Evolutionary conservation across 257 asterid species (phyloP).

Genomic region (Plantago major): DNA sequence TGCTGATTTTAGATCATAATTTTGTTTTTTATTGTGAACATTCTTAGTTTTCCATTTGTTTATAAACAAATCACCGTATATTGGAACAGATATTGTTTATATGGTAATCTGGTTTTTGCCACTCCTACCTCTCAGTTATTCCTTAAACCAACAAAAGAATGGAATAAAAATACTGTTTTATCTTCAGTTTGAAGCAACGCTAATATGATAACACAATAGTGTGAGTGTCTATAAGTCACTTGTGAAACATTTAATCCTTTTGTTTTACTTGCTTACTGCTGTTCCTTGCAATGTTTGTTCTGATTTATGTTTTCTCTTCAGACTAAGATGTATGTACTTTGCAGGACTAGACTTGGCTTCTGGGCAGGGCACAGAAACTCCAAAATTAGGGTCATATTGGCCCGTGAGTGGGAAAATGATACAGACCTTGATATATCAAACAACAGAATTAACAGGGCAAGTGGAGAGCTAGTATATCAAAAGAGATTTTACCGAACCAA

Average conservation of each 20-base stretch:
- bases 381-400: constrained; percentile 86
- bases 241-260: neutral
- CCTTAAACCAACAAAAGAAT: neutral
- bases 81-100: no score
- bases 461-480: constrained; percentile 84
- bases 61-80: neutral
- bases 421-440: constrained; percentile 85
- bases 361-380: constrained; percentile 99
- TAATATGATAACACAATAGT: neutral
- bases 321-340: constrained; percentile 21
- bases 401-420: constrained; percentile 94
- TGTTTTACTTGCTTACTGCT: neutral
- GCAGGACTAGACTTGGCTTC: constrained; percentile 92
- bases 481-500: constrained; percentile 84
- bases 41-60: neutral
- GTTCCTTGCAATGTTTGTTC: neutral
- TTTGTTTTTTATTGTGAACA: neutral
- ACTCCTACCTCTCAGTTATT: neutral
- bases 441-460: constrained; percentile 86
- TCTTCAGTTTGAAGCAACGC: neutral
- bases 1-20: neutral
- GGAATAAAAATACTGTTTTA: neutral
- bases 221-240: neutral
- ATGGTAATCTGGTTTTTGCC: neutral
- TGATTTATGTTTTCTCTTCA: constrained; percentile 1